Evolutionary conservation across 768 basidiomycete species (phyloP).

Genomic region (Termitomyces sp.): DNA sequence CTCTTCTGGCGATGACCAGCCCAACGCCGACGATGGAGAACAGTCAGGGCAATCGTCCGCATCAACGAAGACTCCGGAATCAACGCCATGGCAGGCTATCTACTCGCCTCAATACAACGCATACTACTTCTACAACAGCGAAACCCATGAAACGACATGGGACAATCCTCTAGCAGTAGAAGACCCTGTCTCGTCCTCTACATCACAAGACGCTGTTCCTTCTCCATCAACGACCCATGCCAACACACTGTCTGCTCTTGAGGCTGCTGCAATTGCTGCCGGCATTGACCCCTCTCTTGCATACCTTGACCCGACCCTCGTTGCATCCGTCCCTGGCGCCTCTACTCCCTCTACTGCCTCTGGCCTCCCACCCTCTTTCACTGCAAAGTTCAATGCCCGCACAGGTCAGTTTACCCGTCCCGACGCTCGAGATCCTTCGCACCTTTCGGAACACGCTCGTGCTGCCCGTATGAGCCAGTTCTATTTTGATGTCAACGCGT

Average conservation of each 20-base stretch:
- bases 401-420: constrained; percentile 68
- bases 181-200: constrained; percentile 9
- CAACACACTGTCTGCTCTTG: constrained; percentile 42
- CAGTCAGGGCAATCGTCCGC: not conserved
- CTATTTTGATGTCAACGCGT: constrained; percentile 79
- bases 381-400: constrained; percentile 77
- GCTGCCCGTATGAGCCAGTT: constrained; percentile 83
- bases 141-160: constrained; percentile 81
- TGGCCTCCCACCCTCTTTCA: constrained; percentile 36
- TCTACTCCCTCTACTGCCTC: constrained; percentile 26
- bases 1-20: not conserved
- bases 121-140: constrained; percentile 81
- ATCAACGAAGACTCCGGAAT: not conserved
- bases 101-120: constrained; percentile 72
- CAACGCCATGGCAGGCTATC: constrained; percentile 69
- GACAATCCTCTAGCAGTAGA: constrained; percentile 52
- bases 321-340: constrained; percentile 22
- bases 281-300: constrained; percentile 84
- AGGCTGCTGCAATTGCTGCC: constrained; percentile 67
- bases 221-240: constrained; percentile 20
- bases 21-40: not conserved
- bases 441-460: constrained; percentile 76
- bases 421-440: constrained; percentile 66
- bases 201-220: constrained; percentile 15
- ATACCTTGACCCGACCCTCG: constrained; percentile 70